Evolutionary conservation across 1,284 basidiomycete species (phyloP).

Genomic region (Pyrrhoderma lamaoense): DNA sequence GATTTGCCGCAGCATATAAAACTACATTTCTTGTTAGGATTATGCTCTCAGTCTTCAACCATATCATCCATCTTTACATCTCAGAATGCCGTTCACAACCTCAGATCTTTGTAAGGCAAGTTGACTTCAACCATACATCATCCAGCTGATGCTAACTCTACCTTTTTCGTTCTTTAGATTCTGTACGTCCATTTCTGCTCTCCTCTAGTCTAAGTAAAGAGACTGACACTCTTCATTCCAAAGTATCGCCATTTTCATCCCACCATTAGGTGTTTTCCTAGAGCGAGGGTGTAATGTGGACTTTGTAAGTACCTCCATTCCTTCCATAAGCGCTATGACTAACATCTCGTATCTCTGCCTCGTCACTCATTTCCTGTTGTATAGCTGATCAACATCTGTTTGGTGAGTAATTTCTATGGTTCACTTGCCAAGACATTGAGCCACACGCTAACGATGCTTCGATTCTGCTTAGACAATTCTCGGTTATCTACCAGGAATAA

Average conservation of each 20-base stretch:
- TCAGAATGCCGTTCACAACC: slow-evolving; percentile 58
- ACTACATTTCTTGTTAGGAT: no score
- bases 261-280: slow-evolving; percentile 74
- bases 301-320: slow-evolving; percentile 36
- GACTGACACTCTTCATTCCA: slow-evolving; percentile 9
- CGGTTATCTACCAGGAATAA: slow-evolving; percentile 73
- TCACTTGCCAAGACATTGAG: neutral
- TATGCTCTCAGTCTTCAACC: slow-evolving; percentile 8
- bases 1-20: no score
- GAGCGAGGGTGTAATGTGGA: slow-evolving; percentile 70
- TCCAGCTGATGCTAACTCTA: neutral
- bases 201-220: neutral
- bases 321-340: neutral
- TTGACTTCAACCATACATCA: slow-evolving; percentile 16
- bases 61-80: slow-evolving; percentile 19
- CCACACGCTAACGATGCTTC: slow-evolving; percentile 8
- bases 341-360: neutral
- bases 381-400: slow-evolving; percentile 60
- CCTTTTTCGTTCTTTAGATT: slow-evolving; percentile 24
- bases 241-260: slow-evolving; percentile 64
- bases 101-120: slow-evolving; percentile 69
- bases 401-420: slow-evolving; percentile 30
- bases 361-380: neutral
- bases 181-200: slow-evolving; percentile 31
- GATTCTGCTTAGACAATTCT: slow-evolving; percentile 41